Evolutionary conservation across 257 asterid species (phyloP), one percentile per base, ranked within the genome.

Genomic region (Orobanche coerulescens): DNA sequence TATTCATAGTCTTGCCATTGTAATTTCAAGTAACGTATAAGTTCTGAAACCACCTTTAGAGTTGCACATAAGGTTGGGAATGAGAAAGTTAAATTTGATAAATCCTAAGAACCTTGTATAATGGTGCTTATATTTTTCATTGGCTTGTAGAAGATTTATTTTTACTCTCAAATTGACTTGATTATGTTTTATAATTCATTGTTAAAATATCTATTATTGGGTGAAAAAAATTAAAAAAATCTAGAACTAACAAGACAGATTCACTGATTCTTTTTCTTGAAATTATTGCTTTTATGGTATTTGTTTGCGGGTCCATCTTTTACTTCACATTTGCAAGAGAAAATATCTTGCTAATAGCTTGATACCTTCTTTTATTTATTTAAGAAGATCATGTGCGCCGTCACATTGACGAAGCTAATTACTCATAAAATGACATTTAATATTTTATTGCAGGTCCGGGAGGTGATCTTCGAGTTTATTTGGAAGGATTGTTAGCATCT

Each of bases 381-480:
- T 10, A 20, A 39, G 0, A 44, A 60, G 61, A 31, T 36, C 20
- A 16, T 15, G 25, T 2, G 12, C 14, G 18, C 22, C 23, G 19
- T 58, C 1, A 23, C 23, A 4, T 64, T 58, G 61, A 61, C 12
- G 61, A 36, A 22, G 5, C 46, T 51, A 46, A 40, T 33, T 24
- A n/a, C 37, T 50, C 57, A 31, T 22, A 15, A 46, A 65, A 19
- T 20, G 40, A 30, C 18, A 24, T 36, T 5, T 37, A 10, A 54
- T 52, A 5, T 48, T n/a, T n/a, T 40, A 9, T 30, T 61, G 74
- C 76, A 82, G 88, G 83, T n/a, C 88, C 86, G 25, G 93, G 76
- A 79, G 98, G 98, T 22, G 77, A 78, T 55, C 76, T 92, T 60
- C 82, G 94, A 62, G 78, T 71, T 31, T 92, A 86, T 76, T 76